Percentiles rank a stretch among this genome's conserved stretches.
These are phyloP conservation scores for Elaeis guineensis DNA, from an alignment of 176 grass and related monocot genomes.

Conservation along the genomic window DNA sequence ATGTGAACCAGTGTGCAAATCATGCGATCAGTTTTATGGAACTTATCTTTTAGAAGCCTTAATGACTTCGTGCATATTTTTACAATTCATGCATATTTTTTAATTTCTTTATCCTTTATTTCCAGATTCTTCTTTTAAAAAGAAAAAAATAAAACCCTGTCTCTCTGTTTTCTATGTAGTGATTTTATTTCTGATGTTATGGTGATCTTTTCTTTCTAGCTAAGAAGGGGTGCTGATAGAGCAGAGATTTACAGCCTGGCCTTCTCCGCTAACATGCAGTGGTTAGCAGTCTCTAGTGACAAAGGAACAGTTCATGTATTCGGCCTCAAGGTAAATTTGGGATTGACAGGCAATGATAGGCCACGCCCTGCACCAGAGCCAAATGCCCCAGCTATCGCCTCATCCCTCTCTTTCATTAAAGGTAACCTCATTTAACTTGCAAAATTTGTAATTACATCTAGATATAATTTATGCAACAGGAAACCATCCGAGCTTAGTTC, in stretches of 20 bases:
- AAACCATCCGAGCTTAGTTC: too few relatives aligned
- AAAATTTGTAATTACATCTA: neutral
- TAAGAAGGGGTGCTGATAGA: constrained; percentile 60
- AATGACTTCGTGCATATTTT: too few relatives aligned
- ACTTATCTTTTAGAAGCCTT: too few relatives aligned
- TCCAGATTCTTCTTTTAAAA: too few relatives aligned
- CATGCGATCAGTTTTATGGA: too few relatives aligned
- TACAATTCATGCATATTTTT: too few relatives aligned
- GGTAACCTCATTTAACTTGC: constrained; percentile 26
- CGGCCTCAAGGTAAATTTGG: constrained; percentile 58
- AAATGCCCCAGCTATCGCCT: constrained; percentile 38
- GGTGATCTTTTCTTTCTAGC: constrained; percentile 14
- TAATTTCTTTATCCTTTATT: too few relatives aligned
- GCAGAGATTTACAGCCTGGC: constrained; percentile 61
- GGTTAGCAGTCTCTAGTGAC: constrained; percentile 64
- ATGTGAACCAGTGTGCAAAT: too few relatives aligned
- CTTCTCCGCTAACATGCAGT: constrained; percentile 62
- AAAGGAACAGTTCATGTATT: constrained; percentile 87
- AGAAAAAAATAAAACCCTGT: too few relatives aligned
- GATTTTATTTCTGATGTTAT: neutral
- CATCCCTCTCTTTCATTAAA: constrained; percentile 79
- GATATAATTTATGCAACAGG: too few relatives aligned
- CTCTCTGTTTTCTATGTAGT: too few relatives aligned
- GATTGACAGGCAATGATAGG: constrained; percentile 44
- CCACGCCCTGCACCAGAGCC: constrained; percentile 32